Evolutionary conservation across 1,139 yeast genomes (phyloP).

Genomic region (Hanseniaspora gamundiae): DNA sequence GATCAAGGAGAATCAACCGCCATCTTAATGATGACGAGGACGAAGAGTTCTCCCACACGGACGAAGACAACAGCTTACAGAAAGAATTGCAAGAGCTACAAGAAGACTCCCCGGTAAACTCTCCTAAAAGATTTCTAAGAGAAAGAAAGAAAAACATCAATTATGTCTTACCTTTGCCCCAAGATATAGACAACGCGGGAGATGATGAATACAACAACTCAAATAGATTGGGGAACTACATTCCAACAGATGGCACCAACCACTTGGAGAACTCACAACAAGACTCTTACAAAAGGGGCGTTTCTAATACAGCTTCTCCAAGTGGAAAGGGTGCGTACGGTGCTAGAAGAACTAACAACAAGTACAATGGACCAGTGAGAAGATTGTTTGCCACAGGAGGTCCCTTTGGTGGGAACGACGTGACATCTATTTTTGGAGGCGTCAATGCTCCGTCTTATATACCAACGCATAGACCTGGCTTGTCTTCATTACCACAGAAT

Average conservation of each 20-base stretch:
- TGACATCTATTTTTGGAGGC: conserved; percentile 54
- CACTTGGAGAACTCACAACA: no score
- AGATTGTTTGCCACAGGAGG: conserved; percentile 90
- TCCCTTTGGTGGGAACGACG: conserved; percentile 92
- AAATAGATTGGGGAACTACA: no score
- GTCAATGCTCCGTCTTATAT: neutral
- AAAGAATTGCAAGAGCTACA: conserved; percentile 33
- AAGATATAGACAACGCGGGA: conserved; percentile 35
- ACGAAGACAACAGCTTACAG: conserved; percentile 18
- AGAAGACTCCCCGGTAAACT: conserved; percentile 26
- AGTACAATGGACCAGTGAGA: conserved; percentile 31
- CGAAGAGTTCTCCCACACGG: conserved; percentile 22
- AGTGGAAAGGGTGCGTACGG: conserved; percentile 23
- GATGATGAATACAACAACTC: no score
- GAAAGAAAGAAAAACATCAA: conserved; percentile 64
- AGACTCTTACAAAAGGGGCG: conserved; percentile 14
- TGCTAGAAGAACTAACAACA: conserved; percentile 15
- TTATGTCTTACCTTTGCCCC: conserved; percentile 81
- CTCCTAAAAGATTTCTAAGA: conserved; percentile 50
- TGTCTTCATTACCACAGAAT: neutral
- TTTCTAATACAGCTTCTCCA: conserved; percentile 17
- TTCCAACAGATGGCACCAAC: conserved; percentile 6
- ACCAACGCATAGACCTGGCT: neutral
- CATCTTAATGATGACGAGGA: conserved; percentile 21
- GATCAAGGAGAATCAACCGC: conserved; percentile 13